These are phyloP conservation scores for Arabidopsis hybrid DNA, from an alignment of 441 rosid species.

Conservation along the genomic window DNA sequence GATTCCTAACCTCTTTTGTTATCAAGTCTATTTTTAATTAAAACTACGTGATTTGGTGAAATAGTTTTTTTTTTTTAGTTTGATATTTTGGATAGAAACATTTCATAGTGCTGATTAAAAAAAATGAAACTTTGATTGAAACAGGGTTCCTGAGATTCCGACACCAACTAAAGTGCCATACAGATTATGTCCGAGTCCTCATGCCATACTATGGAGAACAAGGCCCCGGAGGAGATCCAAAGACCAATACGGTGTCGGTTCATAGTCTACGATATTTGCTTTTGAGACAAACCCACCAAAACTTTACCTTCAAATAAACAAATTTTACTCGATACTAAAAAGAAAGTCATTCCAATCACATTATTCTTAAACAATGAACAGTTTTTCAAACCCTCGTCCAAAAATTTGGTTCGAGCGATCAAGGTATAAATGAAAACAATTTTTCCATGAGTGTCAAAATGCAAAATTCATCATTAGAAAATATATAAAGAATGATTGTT, in stretches of 20 bases:
- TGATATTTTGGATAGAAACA: background rate
- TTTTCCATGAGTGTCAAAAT: background rate
- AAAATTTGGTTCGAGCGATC: background rate
- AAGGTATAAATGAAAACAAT: background rate
- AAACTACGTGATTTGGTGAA: slow-evolving; percentile 8
- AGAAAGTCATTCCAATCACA: slow-evolving; percentile 2
- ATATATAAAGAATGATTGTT: slow-evolving; percentile 9
- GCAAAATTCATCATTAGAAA: background rate
- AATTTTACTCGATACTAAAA: background rate
- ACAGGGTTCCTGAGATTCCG: slow-evolving; percentile 71
- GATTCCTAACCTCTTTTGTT: slow-evolving; percentile 31
- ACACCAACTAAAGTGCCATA: slow-evolving; percentile 77
- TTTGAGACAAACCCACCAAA: background rate
- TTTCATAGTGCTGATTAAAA: background rate
- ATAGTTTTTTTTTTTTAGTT: background rate
- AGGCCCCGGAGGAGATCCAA: slow-evolving; percentile 54
- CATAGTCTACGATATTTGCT: slow-evolving; percentile 10
- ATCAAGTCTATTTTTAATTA: too few species aligned
- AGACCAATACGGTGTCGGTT: slow-evolving; percentile 32
- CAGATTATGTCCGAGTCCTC: slow-evolving; percentile 67
- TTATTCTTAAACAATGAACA: background rate
- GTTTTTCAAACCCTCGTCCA: background rate
- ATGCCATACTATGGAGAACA: slow-evolving; percentile 73
- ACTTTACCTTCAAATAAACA: background rate
- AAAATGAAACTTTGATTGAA: slow-evolving; percentile 7